A percentile compares a stretch with the other conserved stretches of the same genome.
These are phyloP conservation scores for Gamarada debralockiae DNA, from an alignment of 495 filamentous ascomycete genomes.

Conservation along the genomic window DNA sequence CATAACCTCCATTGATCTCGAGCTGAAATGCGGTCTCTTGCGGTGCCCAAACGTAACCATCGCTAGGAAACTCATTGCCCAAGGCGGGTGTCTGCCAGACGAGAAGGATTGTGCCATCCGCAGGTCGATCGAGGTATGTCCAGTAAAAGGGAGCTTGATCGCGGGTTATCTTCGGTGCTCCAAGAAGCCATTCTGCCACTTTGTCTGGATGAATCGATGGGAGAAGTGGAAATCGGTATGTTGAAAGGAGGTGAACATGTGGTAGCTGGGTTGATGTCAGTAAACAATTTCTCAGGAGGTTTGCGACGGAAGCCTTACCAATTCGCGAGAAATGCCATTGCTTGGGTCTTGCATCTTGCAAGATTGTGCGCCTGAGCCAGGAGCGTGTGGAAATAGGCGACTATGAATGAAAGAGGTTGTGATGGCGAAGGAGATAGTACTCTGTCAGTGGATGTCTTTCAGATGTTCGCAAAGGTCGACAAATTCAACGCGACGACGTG, in stretches of 20 bases:
- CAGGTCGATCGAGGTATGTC: constrained; percentile 82
- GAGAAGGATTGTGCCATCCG: constrained; percentile 74
- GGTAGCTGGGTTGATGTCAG: constrained; percentile 32
- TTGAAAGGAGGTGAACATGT: constrained; percentile 83
- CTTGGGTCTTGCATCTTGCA: constrained; percentile 62
- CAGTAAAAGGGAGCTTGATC: constrained; percentile 78
- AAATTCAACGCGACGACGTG: no score
- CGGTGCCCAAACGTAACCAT: constrained; percentile 89
- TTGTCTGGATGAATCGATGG: constrained; percentile 62
- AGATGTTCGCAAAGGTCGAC: no score
- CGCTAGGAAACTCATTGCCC: constrained; percentile 70
- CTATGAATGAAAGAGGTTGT: no score
- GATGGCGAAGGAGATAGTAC: no score
- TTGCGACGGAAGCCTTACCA: constrained; percentile 44
- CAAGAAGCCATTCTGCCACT: constrained; percentile 70
- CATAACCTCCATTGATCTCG: constrained; percentile 68
- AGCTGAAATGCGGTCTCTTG: constrained; percentile 66
- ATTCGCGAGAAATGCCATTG: constrained; percentile 53
- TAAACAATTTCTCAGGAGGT: not conserved
- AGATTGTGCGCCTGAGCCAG: no score
- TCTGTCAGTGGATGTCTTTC: no score
- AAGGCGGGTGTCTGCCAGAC: constrained; percentile 79
- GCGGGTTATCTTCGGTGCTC: constrained; percentile 75
- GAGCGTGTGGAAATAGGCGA: no score
- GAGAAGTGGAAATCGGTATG: constrained; percentile 65